These are phyloP conservation scores for Termitomyces sp. DNA, from an alignment of 768 basidiomycete species.

Conservation along the genomic window DNA sequence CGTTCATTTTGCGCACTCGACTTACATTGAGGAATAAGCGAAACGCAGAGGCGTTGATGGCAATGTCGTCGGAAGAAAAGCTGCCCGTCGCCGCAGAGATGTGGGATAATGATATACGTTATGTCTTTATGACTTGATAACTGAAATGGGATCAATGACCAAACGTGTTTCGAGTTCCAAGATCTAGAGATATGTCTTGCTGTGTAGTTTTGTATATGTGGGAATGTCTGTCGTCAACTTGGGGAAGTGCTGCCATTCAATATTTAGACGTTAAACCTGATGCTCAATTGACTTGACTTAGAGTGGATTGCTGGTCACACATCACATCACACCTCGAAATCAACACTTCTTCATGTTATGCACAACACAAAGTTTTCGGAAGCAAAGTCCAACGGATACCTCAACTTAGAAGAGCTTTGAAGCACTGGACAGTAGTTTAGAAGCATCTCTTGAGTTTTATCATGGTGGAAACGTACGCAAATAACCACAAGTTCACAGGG, in stretches of 20 bases:
- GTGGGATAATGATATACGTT: conserved; percentile 46
- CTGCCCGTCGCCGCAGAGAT: conserved; percentile 25
- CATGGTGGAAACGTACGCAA: conserved; percentile 36
- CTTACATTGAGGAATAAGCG: conserved; percentile 35
- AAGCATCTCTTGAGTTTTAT: neutral
- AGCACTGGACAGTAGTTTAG: neutral
- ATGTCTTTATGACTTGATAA: conserved; percentile 44
- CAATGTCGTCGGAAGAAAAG: conserved; percentile 4
- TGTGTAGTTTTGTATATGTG: too few relatives aligned
- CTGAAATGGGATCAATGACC: too few relatives aligned
- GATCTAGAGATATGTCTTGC: too few relatives aligned
- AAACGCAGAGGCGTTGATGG: conserved; percentile 23
- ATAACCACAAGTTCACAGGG: conserved; percentile 54
- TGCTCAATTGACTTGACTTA: too few relatives aligned
- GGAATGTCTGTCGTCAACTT: too few relatives aligned
- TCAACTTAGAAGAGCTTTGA: conserved; percentile 7
- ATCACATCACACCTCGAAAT: too few relatives aligned
- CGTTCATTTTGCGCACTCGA: conserved; percentile 40
- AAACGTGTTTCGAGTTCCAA: too few relatives aligned
- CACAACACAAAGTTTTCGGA: too few relatives aligned
- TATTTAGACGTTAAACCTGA: too few relatives aligned
- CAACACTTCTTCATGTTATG: too few relatives aligned
- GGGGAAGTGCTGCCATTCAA: too few relatives aligned
- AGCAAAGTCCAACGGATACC: neutral
- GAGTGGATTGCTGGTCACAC: too few relatives aligned